Evolutionary conservation across 1,284 basidiomycete genomes (phyloP).

Genomic region (Cryptococcus neoformans): DNA sequence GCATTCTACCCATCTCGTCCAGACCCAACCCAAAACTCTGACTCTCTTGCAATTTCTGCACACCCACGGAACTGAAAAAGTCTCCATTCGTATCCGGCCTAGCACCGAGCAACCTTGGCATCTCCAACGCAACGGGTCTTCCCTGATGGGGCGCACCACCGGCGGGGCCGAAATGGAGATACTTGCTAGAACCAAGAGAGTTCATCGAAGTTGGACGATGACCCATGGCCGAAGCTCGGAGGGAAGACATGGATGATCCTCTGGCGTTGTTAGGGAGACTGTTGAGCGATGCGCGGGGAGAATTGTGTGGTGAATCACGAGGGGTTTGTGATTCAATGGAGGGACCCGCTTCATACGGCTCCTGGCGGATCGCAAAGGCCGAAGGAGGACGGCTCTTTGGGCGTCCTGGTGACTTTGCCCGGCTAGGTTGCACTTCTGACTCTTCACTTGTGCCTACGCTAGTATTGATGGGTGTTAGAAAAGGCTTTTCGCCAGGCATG

Average conservation of each 20-base stretch:
- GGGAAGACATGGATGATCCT: slow-evolving; percentile 4
- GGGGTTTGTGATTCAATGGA: slow-evolving; percentile 3
- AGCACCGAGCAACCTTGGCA: slow-evolving; percentile 32
- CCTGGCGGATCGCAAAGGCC: too few relatives aligned
- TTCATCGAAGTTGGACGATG: slow-evolving; percentile 25
- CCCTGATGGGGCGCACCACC: slow-evolving; percentile 36
- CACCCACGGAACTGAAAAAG: slow-evolving; percentile 12
- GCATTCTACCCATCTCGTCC: slow-evolving; percentile 16
- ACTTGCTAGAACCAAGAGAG: slow-evolving; percentile 23
- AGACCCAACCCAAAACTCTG: slow-evolving; percentile 5
- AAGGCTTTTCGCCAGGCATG: slow-evolving; percentile 11
- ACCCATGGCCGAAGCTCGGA: neutral
- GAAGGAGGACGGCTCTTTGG: too few relatives aligned
- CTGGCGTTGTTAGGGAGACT: slow-evolving; percentile 7
- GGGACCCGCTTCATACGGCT: too few relatives aligned
- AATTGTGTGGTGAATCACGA: slow-evolving; percentile 18
- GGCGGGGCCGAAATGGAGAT: slow-evolving; percentile 26
- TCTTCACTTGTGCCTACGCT: slow-evolving; percentile 12
- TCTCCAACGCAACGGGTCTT: slow-evolving; percentile 29
- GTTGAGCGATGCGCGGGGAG: slow-evolving; percentile 23
- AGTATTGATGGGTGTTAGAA: slow-evolving; percentile 23
- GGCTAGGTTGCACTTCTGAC: neutral
- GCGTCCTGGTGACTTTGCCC: too few relatives aligned
- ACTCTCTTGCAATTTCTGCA: slow-evolving; percentile 4
- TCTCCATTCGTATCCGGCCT: slow-evolving; percentile 22